These are phyloP conservation scores for Thecaphora thlaspeos DNA, from an alignment of 1,284 basidiomycete genomes.

Conservation along the genomic window DNA sequence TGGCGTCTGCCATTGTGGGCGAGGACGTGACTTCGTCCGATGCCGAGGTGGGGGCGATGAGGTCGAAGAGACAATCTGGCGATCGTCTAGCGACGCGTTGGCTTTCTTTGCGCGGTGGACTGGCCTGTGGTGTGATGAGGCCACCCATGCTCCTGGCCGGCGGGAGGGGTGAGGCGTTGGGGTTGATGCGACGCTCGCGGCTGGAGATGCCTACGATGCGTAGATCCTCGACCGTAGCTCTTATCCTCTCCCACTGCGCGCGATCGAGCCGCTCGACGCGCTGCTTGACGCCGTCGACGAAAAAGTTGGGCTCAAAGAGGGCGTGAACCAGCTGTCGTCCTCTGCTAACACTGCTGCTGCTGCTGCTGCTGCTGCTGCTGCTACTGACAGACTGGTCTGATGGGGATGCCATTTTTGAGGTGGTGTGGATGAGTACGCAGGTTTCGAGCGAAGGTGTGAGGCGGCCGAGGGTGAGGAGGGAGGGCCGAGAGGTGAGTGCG, in stretches of 20 bases:
- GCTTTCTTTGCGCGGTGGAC: not conserved
- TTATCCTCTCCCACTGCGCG: slow-evolving; percentile 23
- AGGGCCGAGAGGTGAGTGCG: slow-evolving; percentile 27
- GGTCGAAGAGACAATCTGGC: slow-evolving; percentile 23
- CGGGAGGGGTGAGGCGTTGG: not conserved
- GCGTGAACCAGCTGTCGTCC: slow-evolving; percentile 15
- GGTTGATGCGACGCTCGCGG: not conserved
- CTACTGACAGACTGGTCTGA: not conserved
- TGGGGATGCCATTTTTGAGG: not conserved
- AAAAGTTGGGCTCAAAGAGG: slow-evolving; percentile 38
- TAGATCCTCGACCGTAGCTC: slow-evolving; percentile 31
- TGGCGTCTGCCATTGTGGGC: not conserved
- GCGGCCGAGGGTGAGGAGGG: slow-evolving; percentile 18
- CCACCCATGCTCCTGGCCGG: not conserved
- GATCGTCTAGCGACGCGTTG: not conserved
- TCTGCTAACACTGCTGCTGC: too few relatives aligned
- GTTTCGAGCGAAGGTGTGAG: slow-evolving; percentile 26
- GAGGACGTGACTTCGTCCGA: slow-evolving; percentile 3
- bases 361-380: not conserved
- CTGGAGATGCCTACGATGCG: slow-evolving; percentile 26
- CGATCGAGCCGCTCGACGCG: slow-evolving; percentile 22
- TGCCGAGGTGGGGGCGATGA: slow-evolving; percentile 4
- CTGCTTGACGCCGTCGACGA: slow-evolving; percentile 10
- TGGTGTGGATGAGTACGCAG: slow-evolving; percentile 27
- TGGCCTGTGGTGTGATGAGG: not conserved